phyloP scores from a whole-genome alignment of 2,329 filamentous ascomycete genomes.

The Eutypa lata region DNA sequence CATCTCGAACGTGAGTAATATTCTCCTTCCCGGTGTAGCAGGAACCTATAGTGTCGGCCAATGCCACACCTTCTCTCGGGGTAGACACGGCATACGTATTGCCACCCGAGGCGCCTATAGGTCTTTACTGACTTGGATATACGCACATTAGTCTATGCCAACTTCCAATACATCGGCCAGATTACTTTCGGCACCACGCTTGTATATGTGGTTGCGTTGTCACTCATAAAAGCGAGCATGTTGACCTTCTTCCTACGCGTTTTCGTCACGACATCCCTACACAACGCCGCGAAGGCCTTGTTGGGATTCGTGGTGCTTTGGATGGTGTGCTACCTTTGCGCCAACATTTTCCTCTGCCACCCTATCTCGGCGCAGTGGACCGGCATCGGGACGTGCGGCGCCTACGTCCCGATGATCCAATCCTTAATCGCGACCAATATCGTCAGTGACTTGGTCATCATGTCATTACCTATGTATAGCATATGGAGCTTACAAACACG shows the following conservation, averaged over 20 bases:
- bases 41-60: background rate
- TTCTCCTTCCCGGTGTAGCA: background rate
- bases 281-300: slow-evolving; percentile 18
- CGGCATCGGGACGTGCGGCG: slow-evolving; percentile 25
- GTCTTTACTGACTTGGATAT: background rate
- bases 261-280: slow-evolving; percentile 13
- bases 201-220: slow-evolving; percentile 16
- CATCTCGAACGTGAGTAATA: background rate
- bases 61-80: background rate
- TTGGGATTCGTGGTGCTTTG: slow-evolving; percentile 23
- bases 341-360: slow-evolving; percentile 28
- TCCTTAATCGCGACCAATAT: slow-evolving; percentile 36
- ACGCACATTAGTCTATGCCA: background rate
- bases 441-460: slow-evolving; percentile 35
- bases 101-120: background rate
- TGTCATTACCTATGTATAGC: slow-evolving; percentile 33
- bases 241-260: slow-evolving; percentile 17
- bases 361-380: slow-evolving; percentile 22
- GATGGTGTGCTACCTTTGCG: slow-evolving; percentile 21
- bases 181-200: slow-evolving; percentile 16
- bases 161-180: slow-evolving; percentile 6
- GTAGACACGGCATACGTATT: no score
- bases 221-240: slow-evolving; percentile 17
- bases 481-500: slow-evolving; percentile 37
- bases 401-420: slow-evolving; percentile 34